Percentiles rank a stretch among this genome's conserved stretches.
These are phyloP conservation scores for Takashimella koratensis DNA, from an alignment of 1,284 basidiomycete species.

Conservation along the genomic window DNA sequence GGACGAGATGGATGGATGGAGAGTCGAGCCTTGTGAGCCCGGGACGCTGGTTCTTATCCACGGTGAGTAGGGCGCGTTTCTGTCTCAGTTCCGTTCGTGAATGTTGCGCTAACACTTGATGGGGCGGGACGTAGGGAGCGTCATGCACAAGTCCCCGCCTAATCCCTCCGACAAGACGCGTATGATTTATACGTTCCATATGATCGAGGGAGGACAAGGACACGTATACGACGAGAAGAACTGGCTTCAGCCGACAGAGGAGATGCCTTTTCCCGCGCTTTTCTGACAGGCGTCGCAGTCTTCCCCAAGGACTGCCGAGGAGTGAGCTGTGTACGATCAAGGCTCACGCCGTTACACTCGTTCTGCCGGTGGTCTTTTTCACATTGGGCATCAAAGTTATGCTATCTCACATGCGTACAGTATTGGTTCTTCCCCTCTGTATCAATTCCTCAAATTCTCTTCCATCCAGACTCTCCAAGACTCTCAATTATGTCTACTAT, in stretches of 20 bases:
- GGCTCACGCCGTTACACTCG: too few species aligned
- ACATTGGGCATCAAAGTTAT: too few species aligned
- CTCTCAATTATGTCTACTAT: too few species aligned
- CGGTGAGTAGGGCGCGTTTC: conserved; percentile 29
- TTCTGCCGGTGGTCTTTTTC: too few species aligned
- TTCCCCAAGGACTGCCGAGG: too few species aligned
- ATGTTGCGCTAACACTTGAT: not conserved
- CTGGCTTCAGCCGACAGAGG: conserved; percentile 70
- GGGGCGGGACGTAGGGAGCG: conserved; percentile 64
- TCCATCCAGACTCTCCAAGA: too few species aligned
- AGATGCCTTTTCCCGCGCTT: conserved; percentile 75
- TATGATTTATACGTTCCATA: conserved; percentile 92
- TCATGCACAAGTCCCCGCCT: conserved; percentile 81
- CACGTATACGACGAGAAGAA: conserved; percentile 45
- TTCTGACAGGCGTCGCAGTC: too few species aligned
- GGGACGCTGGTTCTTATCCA: conserved; percentile 85
- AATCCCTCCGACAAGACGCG: conserved; percentile 67
- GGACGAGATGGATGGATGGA: conserved; percentile 58
- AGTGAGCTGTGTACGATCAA: too few species aligned
- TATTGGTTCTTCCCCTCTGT: too few species aligned
- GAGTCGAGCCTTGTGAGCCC: conserved; percentile 66
- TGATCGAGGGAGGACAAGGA: conserved; percentile 50
- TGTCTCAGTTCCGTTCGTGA: not conserved
- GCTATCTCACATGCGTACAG: too few species aligned
- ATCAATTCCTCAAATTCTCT: too few species aligned